Conservation (phyloP, 2,329 filamentous ascomycete species). For the Monosporascus sp. region DNA sequence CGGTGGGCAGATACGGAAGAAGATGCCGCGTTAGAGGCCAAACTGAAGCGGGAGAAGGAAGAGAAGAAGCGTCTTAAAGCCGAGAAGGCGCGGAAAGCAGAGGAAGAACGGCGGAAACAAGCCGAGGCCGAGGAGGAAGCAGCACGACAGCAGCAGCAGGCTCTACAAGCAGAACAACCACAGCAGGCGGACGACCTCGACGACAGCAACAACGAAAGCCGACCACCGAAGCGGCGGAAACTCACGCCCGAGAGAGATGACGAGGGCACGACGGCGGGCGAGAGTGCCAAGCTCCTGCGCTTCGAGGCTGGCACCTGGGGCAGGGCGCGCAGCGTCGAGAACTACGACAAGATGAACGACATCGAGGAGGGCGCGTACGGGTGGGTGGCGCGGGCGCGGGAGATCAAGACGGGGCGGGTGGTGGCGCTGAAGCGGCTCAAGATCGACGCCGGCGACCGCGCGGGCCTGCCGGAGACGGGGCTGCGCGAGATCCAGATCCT, state of each 20-base stretch:
- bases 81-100: constrained; percentile 68
- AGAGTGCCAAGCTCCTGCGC: constrained; percentile 56
- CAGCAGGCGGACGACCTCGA: constrained; percentile 23
- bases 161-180: constrained; percentile 12
- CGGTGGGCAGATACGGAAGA: constrained; percentile 86
- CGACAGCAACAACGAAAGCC: constrained; percentile 26
- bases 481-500: constrained; percentile 91
- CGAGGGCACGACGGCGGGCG: constrained; percentile 18
- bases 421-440: constrained; percentile 94
- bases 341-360: constrained; percentile 89
- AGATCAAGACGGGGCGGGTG: constrained; percentile 67
- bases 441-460: constrained; percentile 68
- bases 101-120: constrained; percentile 39
- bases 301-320: constrained; percentile 67
- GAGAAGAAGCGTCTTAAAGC: constrained; percentile 81
- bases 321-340: constrained; percentile 70
- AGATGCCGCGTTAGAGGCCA: constrained; percentile 68
- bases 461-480: constrained; percentile 84
- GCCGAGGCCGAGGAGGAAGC: constrained; percentile 26
- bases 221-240: constrained; percentile 57
- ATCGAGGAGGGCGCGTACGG: constrained; percentile 98
- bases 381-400: constrained; percentile 80
- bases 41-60: constrained; percentile 76
- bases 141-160: constrained; percentile 21
- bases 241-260: constrained; percentile 42